Evolutionary conservation across 306 rosid genomes (phyloP).

Genomic region (Glycine latifolia): DNA sequence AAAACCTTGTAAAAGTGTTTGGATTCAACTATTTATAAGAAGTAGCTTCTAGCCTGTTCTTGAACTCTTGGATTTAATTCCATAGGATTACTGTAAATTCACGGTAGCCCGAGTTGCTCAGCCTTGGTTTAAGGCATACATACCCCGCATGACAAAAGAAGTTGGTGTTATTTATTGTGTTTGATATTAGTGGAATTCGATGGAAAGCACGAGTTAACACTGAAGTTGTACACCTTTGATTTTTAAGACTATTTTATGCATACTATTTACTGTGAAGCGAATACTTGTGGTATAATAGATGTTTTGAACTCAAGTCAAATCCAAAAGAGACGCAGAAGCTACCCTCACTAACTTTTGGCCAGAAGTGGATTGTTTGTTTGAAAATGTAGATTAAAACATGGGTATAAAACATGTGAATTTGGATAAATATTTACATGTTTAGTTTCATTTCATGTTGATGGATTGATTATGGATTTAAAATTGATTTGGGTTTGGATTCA

Average conservation of each 20-base stretch:
- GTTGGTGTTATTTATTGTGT: slow-evolving; percentile 10
- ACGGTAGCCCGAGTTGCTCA: neutral
- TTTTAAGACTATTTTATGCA: slow-evolving; percentile 1
- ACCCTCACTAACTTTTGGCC: neutral
- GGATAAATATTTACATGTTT: neutral
- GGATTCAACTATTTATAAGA: slow-evolving; percentile 50
- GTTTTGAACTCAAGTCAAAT: neutral
- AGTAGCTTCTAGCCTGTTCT: slow-evolving; percentile 26
- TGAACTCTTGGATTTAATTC: slow-evolving; percentile 30
- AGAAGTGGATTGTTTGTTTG: neutral
- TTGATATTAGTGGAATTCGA: slow-evolving; percentile 15
- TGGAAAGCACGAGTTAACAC: slow-evolving; percentile 3
- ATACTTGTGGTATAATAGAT: neutral
- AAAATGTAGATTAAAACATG: neutral
- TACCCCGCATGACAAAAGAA: neutral
- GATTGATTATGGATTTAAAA: neutral
- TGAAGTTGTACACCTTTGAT: neutral
- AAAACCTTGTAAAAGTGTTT: slow-evolving; percentile 60
- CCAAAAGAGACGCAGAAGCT: neutral
- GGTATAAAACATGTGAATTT: no score
- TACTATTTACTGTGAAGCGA: neutral
- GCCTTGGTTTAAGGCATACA: neutral
- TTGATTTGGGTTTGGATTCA: neutral
- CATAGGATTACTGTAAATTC: slow-evolving; percentile 13
- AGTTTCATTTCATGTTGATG: neutral